Conservation (phyloP, 768 basidiomycete genomes). For the Lentinula edodes region DNA sequence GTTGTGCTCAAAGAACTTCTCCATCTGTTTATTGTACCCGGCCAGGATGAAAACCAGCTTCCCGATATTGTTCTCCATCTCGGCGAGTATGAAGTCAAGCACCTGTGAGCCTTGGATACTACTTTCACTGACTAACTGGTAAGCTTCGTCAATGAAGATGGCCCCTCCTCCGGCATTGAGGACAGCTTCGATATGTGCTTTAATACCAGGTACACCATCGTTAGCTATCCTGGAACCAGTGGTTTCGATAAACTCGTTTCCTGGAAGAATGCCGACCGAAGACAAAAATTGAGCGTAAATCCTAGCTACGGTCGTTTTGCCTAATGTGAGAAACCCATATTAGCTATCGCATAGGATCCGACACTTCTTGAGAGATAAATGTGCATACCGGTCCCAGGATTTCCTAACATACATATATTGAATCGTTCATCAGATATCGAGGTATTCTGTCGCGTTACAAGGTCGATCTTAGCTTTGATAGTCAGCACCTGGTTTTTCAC, state of each 20-base stretch:
- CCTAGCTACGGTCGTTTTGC: conserved; percentile 67
- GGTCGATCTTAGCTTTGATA: conserved; percentile 57
- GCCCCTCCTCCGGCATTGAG: conserved; percentile 53
- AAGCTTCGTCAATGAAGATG: conserved; percentile 70
- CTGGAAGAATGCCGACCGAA: conserved; percentile 49
- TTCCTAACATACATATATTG: conserved; percentile 62
- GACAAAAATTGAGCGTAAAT: conserved; percentile 58
- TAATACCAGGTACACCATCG: conserved; percentile 48
- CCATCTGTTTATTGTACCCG: conserved; percentile 69
- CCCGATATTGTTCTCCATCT: conserved; percentile 70
- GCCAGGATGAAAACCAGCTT: conserved; percentile 65
- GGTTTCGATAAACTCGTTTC: conserved; percentile 51
- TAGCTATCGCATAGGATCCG: neutral
- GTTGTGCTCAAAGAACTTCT: conserved; percentile 73
- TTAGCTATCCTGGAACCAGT: conserved; percentile 55
- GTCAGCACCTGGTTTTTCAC: conserved; percentile 55
- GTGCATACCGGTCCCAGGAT: conserved; percentile 64
- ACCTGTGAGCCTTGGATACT: conserved; percentile 50
- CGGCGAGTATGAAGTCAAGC: conserved; percentile 64
- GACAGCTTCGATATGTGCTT: conserved; percentile 39
- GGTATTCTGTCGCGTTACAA: conserved; percentile 42
- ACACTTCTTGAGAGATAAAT: neutral
- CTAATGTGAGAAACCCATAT: conserved; percentile 23
- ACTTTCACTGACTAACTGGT: conserved; percentile 49
- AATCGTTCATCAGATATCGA: conserved; percentile 52